Base-by-base conservation (phyloP, 2,329 filamentous ascomycete genomes). In the Epichloe sp. region DNA sequence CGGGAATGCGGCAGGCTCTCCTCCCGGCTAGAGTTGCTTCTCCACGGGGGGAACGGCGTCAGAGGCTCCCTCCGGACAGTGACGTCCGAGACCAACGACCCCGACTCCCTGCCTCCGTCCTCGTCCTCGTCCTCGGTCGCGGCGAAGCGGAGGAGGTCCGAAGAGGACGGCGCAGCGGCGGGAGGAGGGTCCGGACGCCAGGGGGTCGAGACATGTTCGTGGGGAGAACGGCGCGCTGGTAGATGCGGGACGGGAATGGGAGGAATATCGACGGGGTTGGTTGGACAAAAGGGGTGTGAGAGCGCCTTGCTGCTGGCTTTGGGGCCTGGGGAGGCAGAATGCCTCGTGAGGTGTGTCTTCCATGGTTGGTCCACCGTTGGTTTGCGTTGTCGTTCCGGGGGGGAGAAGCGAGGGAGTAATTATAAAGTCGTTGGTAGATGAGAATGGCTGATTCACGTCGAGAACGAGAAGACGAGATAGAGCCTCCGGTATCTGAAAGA, bases 21-120 rank as follows among this genome's bases (percentile, higher is more conserved):
- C 26, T 31, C 26, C 26, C 26, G 26, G 26, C 26, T 31, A 1
- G 55, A 52, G 5, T 54, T 56, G 8, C 53, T 51, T 1, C 52
- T 47, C 59, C 59, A 62, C 7, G 2, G 59, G 62, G 62, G 62
- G 31, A 64, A 64, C 4, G 59, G 59, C 1, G 60, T 63, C 3
- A 63, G 50, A 0, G 62, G 62, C 3, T 58, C 57, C 5, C 52
- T 48, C 0, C 17, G 15, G 1, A 17, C 40, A 21, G 40, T 17
- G 5, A 19, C 40, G 12, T 42, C 19, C 17, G 40, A 12, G 40
- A 12, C 40, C 40, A 21, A 12, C 11, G 26, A 31, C 26, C 12
- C 17, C 19, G 40, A 42, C 17, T 23, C 40, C 17, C 40, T 42
- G 26, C 26, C 26, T 7, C 23, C 23, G 23, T 31, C 26, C 1